These are phyloP conservation scores for Cryptosporidium parvum DNA, from an alignment of 169 alveolate species.

Conservation along the genomic window DNA sequence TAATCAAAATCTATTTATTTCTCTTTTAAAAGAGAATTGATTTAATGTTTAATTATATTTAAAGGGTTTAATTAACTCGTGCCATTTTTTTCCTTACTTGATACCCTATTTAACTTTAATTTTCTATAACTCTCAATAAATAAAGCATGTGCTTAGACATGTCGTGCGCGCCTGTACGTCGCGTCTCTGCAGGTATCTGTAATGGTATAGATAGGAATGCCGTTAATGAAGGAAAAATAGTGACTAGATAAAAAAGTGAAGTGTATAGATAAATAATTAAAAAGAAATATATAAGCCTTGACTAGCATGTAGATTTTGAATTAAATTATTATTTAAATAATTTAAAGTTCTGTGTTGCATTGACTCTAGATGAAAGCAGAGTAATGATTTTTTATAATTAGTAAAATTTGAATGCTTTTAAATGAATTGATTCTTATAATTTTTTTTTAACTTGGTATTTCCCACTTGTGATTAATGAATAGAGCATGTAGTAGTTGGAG, in stretches of 20 bases:
- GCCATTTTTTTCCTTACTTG: not conserved
- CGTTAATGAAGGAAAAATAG: not conserved
- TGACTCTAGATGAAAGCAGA: no score
- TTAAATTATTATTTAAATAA: no score
- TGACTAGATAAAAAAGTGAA: not conserved
- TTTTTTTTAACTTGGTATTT: not conserved
- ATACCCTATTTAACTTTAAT: not conserved
- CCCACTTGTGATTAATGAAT: not conserved
- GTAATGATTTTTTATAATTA: no score
- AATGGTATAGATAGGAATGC: no score
- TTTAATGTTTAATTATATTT: not conserved
- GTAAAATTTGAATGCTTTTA: no score
- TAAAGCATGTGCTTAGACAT: not conserved
- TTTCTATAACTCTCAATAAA: no score
- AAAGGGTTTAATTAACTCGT: not conserved
- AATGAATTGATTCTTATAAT: no score
- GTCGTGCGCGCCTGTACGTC: not conserved
- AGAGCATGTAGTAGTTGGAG: no score
- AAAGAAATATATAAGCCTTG: no score
- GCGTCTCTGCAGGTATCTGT: not conserved
- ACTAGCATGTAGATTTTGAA: no score
- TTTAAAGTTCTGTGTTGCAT: no score
- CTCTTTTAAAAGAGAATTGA: slow-evolving; percentile 1
- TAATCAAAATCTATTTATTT: slow-evolving; percentile 20
- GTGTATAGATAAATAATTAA: not conserved